These are phyloP conservation scores for Candida maltosa DNA, from an alignment of 805 yeast genomes.

Conservation along the genomic window DNA sequence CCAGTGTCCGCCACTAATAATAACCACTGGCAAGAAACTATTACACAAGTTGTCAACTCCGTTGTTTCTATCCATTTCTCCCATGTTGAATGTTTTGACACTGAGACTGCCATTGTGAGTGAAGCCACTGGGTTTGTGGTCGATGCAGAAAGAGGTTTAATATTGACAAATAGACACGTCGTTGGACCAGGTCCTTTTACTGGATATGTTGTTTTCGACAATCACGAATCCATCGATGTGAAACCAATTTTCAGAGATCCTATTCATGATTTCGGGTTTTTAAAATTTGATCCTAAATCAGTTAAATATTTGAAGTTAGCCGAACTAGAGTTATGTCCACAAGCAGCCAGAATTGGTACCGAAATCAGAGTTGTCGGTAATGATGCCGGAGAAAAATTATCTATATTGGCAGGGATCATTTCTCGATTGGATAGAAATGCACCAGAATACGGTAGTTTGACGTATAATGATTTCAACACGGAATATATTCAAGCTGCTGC, in stretches of 20 bases:
- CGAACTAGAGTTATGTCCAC: slow-evolving; percentile 70
- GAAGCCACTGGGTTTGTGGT: slow-evolving; percentile 97
- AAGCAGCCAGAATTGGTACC: slow-evolving; percentile 83
- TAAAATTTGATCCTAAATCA: slow-evolving; percentile 67
- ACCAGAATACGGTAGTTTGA: slow-evolving; percentile 85
- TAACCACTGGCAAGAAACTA: slow-evolving; percentile 71
- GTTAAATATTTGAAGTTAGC: slow-evolving; percentile 73
- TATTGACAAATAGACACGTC: slow-evolving; percentile 89
- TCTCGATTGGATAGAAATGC: slow-evolving; percentile 88
- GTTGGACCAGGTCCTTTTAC: slow-evolving; percentile 94
- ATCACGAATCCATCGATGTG: slow-evolving; percentile 89
- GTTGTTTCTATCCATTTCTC: slow-evolving; percentile 90
- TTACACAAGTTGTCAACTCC: slow-evolving; percentile 74
- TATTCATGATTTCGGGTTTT: slow-evolving; percentile 90
- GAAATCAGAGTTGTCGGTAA: slow-evolving; percentile 95
- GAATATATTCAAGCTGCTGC: slow-evolving; percentile 97
- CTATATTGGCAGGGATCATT: slow-evolving; percentile 84
- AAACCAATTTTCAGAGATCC: slow-evolving; percentile 89
- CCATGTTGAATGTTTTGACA: slow-evolving; percentile 82
- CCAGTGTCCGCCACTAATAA: slow-evolving; percentile 8
- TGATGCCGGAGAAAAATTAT: slow-evolving; percentile 92
- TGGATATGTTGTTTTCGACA: slow-evolving; percentile 89
- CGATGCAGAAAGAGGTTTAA: slow-evolving; percentile 76
- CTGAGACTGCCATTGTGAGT: slow-evolving; percentile 73
- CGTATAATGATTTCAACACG: slow-evolving; percentile 90